These are phyloP conservation scores for Ceratocystis eucalypticola DNA, from an alignment of 2,329 filamentous ascomycete species.

Conservation along the genomic window DNA sequence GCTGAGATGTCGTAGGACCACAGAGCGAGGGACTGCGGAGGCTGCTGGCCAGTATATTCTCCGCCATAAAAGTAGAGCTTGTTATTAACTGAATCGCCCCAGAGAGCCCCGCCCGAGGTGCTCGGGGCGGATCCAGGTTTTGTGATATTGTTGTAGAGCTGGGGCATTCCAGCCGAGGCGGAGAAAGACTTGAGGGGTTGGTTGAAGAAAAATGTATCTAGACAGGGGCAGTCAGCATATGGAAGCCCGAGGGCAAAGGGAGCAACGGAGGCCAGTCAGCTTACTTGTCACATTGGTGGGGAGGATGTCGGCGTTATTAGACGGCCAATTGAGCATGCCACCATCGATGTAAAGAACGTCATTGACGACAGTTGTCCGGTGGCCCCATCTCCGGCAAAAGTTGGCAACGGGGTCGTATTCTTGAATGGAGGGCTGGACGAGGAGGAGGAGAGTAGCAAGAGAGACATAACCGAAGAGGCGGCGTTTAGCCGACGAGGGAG, in stretches of 20 bases:
- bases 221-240: neutral
- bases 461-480: neutral
- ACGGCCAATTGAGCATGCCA: conserved; percentile 42
- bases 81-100: conserved; percentile 50
- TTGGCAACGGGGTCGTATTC: conserved; percentile 39
- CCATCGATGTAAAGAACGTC: conserved; percentile 49
- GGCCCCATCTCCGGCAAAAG: conserved; percentile 42
- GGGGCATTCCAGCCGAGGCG: conserved; percentile 35
- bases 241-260: neutral
- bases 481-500: neutral
- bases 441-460: conserved; percentile 6
- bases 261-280: conserved; percentile 23
- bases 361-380: conserved; percentile 48
- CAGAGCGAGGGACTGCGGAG: conserved; percentile 34
- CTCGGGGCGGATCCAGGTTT: conserved; percentile 45
- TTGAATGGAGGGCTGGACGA: conserved; percentile 20
- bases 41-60: conserved; percentile 37
- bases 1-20: conserved; percentile 45
- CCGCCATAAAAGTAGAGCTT: conserved; percentile 50
- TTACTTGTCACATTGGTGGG: conserved; percentile 43
- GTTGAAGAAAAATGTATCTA: conserved; percentile 33
- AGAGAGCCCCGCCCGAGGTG: conserved; percentile 35
- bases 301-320: conserved; percentile 30
- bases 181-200: conserved; percentile 38
- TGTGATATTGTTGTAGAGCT: conserved; percentile 41